These are phyloP conservation scores for Pisolithus orientalis DNA, from an alignment of 768 basidiomycete species.

Conservation along the genomic window DNA sequence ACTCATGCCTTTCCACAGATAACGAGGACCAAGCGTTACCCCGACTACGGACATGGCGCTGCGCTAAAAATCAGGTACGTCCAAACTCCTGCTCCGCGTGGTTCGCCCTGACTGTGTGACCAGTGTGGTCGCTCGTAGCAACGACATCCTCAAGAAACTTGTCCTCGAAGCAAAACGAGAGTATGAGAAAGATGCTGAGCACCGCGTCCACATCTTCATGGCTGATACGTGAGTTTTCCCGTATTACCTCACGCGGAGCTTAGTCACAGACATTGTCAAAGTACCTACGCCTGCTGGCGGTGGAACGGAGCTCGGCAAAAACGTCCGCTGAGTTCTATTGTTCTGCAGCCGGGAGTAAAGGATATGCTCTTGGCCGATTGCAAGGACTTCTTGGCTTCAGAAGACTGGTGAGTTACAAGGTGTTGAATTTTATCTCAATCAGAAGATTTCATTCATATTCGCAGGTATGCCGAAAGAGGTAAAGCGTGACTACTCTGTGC, in stretches of 20 bases:
- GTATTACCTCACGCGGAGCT: conserved; percentile 10
- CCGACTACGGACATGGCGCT: conserved; percentile 67
- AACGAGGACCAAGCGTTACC: conserved; percentile 71
- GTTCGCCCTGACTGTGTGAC: conserved; percentile 4
- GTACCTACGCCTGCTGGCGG: conserved; percentile 73
- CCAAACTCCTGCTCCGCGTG: conserved; percentile 9
- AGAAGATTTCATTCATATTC: conserved; percentile 13
- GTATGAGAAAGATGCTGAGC: conserved; percentile 87
- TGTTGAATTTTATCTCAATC: conserved; percentile 14
- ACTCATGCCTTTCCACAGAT: conserved; percentile 42
- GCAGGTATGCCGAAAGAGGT: conserved; percentile 90
- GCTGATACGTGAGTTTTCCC: conserved; percentile 69
- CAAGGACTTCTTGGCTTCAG: conserved; percentile 77
- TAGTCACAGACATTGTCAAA: conserved; percentile 18
- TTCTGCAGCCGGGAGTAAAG: conserved; percentile 82
- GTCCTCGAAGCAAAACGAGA: conserved; percentile 84
- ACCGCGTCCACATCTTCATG: conserved; percentile 84
- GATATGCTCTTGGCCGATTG: conserved; percentile 88
- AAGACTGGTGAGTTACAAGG: conserved; percentile 64
- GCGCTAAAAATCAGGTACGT: conserved; percentile 75
- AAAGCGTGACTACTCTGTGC: conserved; percentile 18
- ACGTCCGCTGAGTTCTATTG: conserved; percentile 88
- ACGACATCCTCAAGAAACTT: conserved; percentile 81
- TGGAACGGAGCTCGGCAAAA: conserved; percentile 89
- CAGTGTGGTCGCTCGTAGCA: conserved; percentile 84